Evolutionary conservation across 768 basidiomycete genomes (phyloP), one percentile per base, ranked within the genome.

Genomic region (Suillus luteus): DNA sequence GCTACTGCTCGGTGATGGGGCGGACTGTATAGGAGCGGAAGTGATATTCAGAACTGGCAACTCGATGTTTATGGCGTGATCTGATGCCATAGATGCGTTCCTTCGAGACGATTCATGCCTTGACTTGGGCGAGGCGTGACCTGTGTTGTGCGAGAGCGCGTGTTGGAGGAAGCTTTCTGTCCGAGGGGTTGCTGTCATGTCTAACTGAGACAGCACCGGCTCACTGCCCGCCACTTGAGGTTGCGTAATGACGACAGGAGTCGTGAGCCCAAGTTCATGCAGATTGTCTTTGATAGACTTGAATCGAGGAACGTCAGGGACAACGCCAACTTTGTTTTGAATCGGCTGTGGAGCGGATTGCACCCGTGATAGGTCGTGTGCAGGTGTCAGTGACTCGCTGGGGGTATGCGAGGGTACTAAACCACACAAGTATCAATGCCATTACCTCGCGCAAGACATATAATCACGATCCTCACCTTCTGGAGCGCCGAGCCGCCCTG

Each of bases 281-380:
- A 61, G 1, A 43, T 40, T 61, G 41, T 62, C 62, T 19, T 61
- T 62, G 7, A 48, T 62, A 5, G 62, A 62, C 33, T 38, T 62
- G 38, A 61, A 38, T 6, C 15, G 55, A n/a, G 62, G 62, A 14
- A 24, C n/a, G 8, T 6, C 11, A 15, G 27, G 17, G 1, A 61
- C 6, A 19, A 1, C 10, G 37, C 24, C 11, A 3, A 37, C 24
- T 41, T 4, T 17, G 5, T 24, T 11, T 27, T 27, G 24, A 27
- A 31, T 31, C 31, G 31, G 31, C 17, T 24, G 57, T 17, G 57
- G 57, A 19, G 24, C 17, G 11, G 37, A 40, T 27, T 27, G 22
- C 9, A 19, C 10, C 40, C 57, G 57, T 27, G 24, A 27, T 27
- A 19, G 15, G 10, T 19, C 17, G 10, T 19, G 24, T 27, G 9